Percentiles rank a stretch among this genome's conserved stretches.
Conservation (phyloP, 1,139 yeast species). For the Suhomyces guaymorum region DNA sequence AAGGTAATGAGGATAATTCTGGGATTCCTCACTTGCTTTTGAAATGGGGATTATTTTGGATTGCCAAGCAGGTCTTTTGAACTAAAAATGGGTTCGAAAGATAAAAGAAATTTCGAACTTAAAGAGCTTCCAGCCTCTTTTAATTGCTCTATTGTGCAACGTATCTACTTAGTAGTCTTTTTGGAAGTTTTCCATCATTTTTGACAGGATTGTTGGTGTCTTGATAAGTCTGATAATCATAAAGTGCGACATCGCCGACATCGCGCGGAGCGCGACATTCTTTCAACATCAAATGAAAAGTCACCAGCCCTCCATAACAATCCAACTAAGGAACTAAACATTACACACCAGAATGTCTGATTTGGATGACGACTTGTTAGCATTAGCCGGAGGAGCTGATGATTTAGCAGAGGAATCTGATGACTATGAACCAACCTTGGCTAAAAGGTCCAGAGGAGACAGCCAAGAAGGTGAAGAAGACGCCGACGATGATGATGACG, state of each 20-base stretch:
- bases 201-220: too few relatives aligned
- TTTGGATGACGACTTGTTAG: slow-evolving; percentile 86
- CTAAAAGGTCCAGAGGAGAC: slow-evolving; percentile 14
- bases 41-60: too few relatives aligned
- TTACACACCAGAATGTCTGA: slow-evolving; percentile 44
- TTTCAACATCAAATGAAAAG: slow-evolving; percentile 9
- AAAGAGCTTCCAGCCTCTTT: too few relatives aligned
- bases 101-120: too few relatives aligned
- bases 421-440: slow-evolving; percentile 28
- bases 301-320: slow-evolving; percentile 2
- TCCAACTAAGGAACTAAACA: not conserved
- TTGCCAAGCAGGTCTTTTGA: too few relatives aligned
- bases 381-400: slow-evolving; percentile 77
- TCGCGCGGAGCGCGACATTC: slow-evolving; percentile 6
- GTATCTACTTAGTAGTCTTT: too few relatives aligned
- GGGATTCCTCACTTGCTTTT: too few relatives aligned
- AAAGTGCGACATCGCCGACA: slow-evolving; percentile 3
- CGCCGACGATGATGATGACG: slow-evolving; percentile 21
- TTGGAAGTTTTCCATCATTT: too few relatives aligned
- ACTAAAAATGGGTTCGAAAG: too few relatives aligned
- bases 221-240: too few relatives aligned
- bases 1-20: too few relatives aligned
- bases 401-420: slow-evolving; percentile 31
- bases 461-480: slow-evolving; percentile 17
- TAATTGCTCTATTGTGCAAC: too few relatives aligned